A percentile compares a stretch with the other conserved stretches of the same genome.
Evolutionary conservation across 2,329 filamentous ascomycete genomes (phyloP).

Genomic region (Davidsoniella australis): DNA sequence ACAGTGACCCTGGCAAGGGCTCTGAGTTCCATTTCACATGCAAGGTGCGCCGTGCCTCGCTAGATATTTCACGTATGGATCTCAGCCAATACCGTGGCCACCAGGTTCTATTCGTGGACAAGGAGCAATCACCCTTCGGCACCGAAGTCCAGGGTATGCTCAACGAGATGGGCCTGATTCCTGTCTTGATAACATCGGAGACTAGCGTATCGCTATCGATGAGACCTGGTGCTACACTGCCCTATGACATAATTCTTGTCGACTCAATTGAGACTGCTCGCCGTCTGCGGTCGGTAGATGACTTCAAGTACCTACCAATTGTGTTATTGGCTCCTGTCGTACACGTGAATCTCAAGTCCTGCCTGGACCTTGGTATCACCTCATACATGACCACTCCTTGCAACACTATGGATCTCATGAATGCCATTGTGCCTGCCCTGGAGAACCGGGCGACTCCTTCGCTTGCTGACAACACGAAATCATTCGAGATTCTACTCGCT

Average conservation of each 20-base stretch:
- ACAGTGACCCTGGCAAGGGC: slow-evolving; percentile 77
- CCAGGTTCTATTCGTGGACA: slow-evolving; percentile 86
- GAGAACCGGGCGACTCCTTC: slow-evolving; percentile 86
- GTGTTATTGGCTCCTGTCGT: slow-evolving; percentile 80
- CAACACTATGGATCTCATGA: slow-evolving; percentile 81
- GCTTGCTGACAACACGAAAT: slow-evolving; percentile 83
- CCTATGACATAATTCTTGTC: slow-evolving; percentile 90
- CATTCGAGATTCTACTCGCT: slow-evolving; percentile 84
- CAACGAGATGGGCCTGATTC: slow-evolving; percentile 58
- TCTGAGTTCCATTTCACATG: slow-evolving; percentile 96
- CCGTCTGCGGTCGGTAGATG: slow-evolving; percentile 67
- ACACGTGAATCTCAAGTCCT: slow-evolving; percentile 82
- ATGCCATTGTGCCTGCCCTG: slow-evolving; percentile 87
- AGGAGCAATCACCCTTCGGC: slow-evolving; percentile 63
- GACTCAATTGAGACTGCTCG: slow-evolving; percentile 87
- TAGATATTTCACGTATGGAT: slow-evolving; percentile 60
- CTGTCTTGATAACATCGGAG: slow-evolving; percentile 69
- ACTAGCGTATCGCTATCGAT: slow-evolving; percentile 42
- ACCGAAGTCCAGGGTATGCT: slow-evolving; percentile 66
- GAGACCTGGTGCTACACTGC: slow-evolving; percentile 38
- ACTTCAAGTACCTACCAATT: slow-evolving; percentile 95
- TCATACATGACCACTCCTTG: slow-evolving; percentile 98
- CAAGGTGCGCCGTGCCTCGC: slow-evolving; percentile 66
- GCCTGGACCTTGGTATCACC: slow-evolving; percentile 88
- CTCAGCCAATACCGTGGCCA: slow-evolving; percentile 83